These are phyloP conservation scores for Cladobotryum protrusum DNA, from an alignment of 2,329 filamentous ascomycete species.

Conservation along the genomic window DNA sequence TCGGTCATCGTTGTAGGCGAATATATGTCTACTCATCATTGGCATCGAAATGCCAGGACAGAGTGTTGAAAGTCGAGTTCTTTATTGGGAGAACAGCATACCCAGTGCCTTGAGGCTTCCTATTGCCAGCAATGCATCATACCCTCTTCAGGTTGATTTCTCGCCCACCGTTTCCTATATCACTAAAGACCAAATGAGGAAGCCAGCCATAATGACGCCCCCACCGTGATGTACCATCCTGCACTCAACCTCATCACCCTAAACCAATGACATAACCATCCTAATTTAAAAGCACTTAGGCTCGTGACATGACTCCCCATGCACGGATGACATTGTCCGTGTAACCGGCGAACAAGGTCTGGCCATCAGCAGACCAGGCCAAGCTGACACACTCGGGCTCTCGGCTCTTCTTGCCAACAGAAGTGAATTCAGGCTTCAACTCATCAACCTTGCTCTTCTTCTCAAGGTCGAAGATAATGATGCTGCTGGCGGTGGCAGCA, in stretches of 20 bases:
- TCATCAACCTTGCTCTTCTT: constrained; percentile 99
- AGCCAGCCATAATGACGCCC: constrained; percentile 40
- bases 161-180: constrained; percentile 31
- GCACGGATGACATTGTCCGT: constrained; percentile 99
- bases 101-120: constrained; percentile 33
- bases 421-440: constrained; percentile 97
- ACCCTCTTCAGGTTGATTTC: constrained; percentile 29
- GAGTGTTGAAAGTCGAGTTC: constrained; percentile 26
- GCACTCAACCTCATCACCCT: constrained; percentile 9
- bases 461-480: constrained; percentile 99
- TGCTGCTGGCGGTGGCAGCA: constrained; percentile 92
- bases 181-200: constrained; percentile 41
- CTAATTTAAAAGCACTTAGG: constrained; percentile 43
- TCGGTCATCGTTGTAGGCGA: too few relatives aligned
- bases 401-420: constrained; percentile 97
- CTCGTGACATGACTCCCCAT: constrained; percentile 95
- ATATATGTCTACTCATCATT: too few relatives aligned
- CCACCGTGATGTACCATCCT: constrained; percentile 38
- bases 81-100: constrained; percentile 36
- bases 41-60: neutral
- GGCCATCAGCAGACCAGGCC: constrained; percentile 96
- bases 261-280: neutral
- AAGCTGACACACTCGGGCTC: constrained; percentile 97
- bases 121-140: constrained; percentile 33
- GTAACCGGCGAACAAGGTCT: constrained; percentile 99